Evolutionary conservation across 2,329 filamentous ascomycete species (phyloP).

Genomic region (Xylogone sp.): DNA sequence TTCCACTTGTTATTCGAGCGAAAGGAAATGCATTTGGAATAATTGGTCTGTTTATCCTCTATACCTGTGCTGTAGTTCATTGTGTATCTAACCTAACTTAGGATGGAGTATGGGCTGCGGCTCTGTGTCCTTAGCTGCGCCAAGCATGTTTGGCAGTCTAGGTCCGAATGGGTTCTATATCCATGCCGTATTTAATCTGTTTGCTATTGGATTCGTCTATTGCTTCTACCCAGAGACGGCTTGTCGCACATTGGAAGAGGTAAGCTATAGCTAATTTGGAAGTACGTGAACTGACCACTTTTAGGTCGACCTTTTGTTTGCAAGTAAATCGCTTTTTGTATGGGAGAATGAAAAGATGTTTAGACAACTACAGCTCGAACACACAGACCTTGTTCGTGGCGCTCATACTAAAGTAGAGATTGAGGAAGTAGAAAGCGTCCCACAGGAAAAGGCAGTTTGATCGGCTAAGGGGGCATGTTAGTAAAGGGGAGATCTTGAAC

Average conservation of each 20-base stretch:
- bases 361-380: background rate
- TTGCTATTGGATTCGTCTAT: constrained; percentile 45
- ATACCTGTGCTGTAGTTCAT: background rate
- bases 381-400: background rate
- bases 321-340: background rate
- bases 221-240: constrained; percentile 23
- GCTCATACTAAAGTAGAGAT: background rate
- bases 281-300: no score
- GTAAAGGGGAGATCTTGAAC: no score
- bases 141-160: background rate
- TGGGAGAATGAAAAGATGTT: background rate
- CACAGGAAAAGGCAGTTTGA: no score
- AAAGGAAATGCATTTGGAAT: background rate
- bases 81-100: background rate
- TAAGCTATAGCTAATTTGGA: constrained; percentile 1
- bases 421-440: background rate
- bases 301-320: background rate
- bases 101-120: background rate
- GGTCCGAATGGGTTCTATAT: background rate
- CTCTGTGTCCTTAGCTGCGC: background rate
- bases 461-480: no score
- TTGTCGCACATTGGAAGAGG: constrained; percentile 8
- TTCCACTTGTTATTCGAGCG: background rate
- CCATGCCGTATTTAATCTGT: constrained; percentile 31
- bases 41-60: background rate